These are phyloP conservation scores for Artomyces pyxidatus DNA, from an alignment of 768 basidiomycete genomes.

Conservation along the genomic window DNA sequence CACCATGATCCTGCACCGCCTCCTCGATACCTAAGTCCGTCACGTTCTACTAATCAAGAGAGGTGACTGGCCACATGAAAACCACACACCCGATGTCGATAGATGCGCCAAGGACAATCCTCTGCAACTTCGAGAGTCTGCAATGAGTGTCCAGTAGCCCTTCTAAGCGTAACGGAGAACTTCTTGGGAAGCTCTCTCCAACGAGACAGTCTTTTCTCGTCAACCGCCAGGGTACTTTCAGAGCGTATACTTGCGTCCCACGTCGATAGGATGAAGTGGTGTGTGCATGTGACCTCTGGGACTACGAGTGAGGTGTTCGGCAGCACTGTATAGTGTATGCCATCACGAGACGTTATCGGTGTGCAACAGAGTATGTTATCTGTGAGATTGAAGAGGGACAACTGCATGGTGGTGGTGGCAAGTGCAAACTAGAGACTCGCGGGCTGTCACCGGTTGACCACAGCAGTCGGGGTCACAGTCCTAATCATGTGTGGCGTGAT, in stretches of 20 bases:
- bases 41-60: neutral
- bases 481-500: no score
- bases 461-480: no score
- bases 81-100: conserved; percentile 40
- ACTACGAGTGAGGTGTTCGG: conserved; percentile 9
- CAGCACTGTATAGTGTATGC: no score
- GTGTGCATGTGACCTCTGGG: conserved; percentile 6
- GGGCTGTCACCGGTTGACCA: no score
- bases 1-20: conserved; percentile 42
- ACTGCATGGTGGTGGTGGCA: conserved; percentile 14
- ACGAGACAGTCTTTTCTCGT: conserved; percentile 20
- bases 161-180: conserved; percentile 2
- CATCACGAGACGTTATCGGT: no score
- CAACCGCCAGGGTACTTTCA: neutral
- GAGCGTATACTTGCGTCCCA: neutral
- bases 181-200: neutral
- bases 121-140: conserved; percentile 32
- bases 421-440: no score
- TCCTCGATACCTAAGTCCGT: conserved; percentile 37
- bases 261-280: conserved; percentile 2
- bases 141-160: neutral
- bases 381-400: conserved; percentile 33
- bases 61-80: neutral
- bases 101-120: conserved; percentile 51
- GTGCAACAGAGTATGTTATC: conserved; percentile 19